Base-by-base conservation (phyloP, 2,329 filamentous ascomycete genomes). In the Arthrobotrys sphaeroides region DNA sequence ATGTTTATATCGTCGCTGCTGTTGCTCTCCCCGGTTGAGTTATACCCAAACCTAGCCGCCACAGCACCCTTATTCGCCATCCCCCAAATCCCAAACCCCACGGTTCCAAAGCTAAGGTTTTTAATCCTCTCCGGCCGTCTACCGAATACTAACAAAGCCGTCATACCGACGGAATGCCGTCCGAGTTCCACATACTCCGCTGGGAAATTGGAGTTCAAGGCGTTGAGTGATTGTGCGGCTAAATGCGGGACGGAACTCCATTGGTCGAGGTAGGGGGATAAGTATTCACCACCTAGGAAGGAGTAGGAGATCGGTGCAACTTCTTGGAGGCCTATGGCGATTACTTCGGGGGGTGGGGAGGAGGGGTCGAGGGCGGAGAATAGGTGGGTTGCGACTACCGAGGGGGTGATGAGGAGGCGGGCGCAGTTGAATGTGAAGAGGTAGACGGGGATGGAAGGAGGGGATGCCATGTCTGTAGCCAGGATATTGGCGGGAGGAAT, bases 11-110 rank as follows among this genome's bases (percentile, higher is more conserved):
- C 80, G 68, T 81, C 77, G 4, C 80, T 80, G 20, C 81, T 81
- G n/a, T n/a, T n/a, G 5, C 84, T 83, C 3, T 79, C 79, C 12
- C 82, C 80, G 12, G 80, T 80, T 16, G 82, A 80, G n/a, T n/a
- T n/a, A 79, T 92, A 90, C 12, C 88, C 86, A 45, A 95, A 83
- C 33, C 93, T 87, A 75, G 94, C 85, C 0, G 91, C 95, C 0
- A 96, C 91, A 2, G 93, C 94, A 28, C 94, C 95, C 83, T 99
- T 99, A 83, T 97, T 97, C 13, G 93, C 95, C 90, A 97, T 95
- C 57, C 94, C 90, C 70, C 89, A 90, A 0, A 93, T 82, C 0
- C 95, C 95, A 55, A 97, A 91, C 0, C 95, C 94, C 1, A 93
- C 90, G 62, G 91, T 91, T 1, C 91, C 92, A n/a, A 88, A 89